Percentiles rank a stretch among this genome's conserved stretches.
Conservation (phyloP, 2,329 filamentous ascomycete species). For the Verticillium albo-atrum region DNA sequence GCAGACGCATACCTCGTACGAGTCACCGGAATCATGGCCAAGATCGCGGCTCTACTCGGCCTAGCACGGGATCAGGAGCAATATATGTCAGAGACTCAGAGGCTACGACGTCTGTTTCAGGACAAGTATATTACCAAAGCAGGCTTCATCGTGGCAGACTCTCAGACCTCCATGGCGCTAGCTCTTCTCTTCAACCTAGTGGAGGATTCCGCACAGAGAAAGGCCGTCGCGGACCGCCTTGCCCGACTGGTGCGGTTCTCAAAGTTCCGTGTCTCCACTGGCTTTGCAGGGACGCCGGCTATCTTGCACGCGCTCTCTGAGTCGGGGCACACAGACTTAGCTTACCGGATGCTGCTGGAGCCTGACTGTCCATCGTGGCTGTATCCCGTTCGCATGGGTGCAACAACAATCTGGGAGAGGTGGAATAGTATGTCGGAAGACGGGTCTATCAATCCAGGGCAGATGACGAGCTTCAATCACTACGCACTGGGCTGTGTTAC, state of each 20-base stretch:
- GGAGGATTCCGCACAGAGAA: too few relatives aligned
- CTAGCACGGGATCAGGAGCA: too few relatives aligned
- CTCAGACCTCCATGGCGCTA: conserved; percentile 33
- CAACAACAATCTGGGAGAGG: conserved; percentile 36
- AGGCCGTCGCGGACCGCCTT: conserved; percentile 16
- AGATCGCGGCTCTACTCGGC: conserved; percentile 26
- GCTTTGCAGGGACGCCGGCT: conserved; percentile 38
- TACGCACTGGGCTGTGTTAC: conserved; percentile 34
- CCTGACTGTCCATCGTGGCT: conserved; percentile 29
- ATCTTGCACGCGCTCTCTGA: conserved; percentile 11
- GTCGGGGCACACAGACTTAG: conserved; percentile 18
- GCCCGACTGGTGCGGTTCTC: conserved; percentile 23
- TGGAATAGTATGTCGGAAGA: conserved; percentile 34
- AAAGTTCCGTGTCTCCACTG: conserved; percentile 31
- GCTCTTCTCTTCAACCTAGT: conserved; percentile 32
- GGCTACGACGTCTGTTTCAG: conserved; percentile 17
- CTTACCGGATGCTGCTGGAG: conserved; percentile 32
- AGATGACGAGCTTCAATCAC: conserved; percentile 38
- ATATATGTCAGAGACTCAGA: too few relatives aligned
- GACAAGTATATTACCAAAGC: conserved; percentile 21
- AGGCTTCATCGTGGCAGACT: conserved; percentile 26
- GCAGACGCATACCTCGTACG: conserved; percentile 43
- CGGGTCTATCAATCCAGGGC: conserved; percentile 29
- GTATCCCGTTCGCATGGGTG: conserved; percentile 32
- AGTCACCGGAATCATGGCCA: conserved; percentile 29